Percentiles rank a stretch among this genome's conserved stretches.
Conservation (phyloP, 805 yeast species). For the Zygotorulaspora sp. region DNA sequence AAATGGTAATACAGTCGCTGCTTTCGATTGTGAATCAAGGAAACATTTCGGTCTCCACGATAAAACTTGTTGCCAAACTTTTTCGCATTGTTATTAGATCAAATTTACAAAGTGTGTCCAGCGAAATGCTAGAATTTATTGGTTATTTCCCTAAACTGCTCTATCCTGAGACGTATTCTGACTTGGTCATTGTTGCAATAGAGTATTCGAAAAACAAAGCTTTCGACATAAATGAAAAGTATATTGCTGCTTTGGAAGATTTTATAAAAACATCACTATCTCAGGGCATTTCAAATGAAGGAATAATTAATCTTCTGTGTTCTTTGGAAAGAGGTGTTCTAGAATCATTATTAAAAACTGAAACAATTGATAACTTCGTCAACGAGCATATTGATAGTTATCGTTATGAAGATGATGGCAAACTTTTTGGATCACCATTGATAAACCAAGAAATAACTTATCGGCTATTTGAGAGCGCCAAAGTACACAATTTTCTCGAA, state of each 20-base stretch:
- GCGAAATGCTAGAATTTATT: conserved; percentile 35
- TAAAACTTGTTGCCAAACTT: conserved; percentile 8
- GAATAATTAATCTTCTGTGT: conserved; percentile 34
- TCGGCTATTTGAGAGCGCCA: conserved; percentile 34
- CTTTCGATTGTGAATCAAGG: conserved; percentile 18
- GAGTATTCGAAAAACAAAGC: conserved; percentile 32
- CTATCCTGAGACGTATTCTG: conserved; percentile 29
- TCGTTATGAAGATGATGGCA: conserved; percentile 27
- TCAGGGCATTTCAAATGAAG: conserved; percentile 17
- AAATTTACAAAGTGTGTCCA: conserved; percentile 4
- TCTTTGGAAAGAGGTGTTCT: conserved; percentile 6
- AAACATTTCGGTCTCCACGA: conserved; percentile 4
- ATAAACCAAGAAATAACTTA: conserved; percentile 35
- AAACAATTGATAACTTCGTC: conserved; percentile 21
- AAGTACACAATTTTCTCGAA: conserved; percentile 14
- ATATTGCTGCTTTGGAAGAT: conserved; percentile 15
- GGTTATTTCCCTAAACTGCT: conserved; percentile 36
- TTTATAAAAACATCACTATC: conserved; percentile 22
- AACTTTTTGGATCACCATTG: conserved; percentile 30
- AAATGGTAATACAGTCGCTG: conserved; percentile 17
- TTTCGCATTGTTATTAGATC: conserved; percentile 12
- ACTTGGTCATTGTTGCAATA: conserved; percentile 34
- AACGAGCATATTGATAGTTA: conserved; percentile 25
- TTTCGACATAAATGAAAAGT: conserved; percentile 15
- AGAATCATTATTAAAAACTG: conserved; percentile 11